These are phyloP conservation scores for Gaertneriomyces sp. DNA, from an alignment of 192 early-diverging fungal species.

Conservation along the genomic window DNA sequence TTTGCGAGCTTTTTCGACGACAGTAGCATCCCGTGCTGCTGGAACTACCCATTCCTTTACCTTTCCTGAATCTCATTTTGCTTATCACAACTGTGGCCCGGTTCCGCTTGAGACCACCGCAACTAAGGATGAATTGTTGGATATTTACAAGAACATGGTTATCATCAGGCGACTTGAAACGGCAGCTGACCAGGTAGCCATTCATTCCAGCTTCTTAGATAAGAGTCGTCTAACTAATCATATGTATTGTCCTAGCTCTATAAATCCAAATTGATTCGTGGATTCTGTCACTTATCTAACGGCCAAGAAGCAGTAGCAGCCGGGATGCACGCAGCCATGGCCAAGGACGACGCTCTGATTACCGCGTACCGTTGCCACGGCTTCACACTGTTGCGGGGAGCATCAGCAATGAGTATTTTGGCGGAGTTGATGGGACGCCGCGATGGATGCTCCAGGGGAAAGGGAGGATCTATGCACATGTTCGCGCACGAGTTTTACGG, in stretches of 20 bases:
- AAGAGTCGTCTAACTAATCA: too few species aligned
- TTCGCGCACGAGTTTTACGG: conserved; percentile 94
- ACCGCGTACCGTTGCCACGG: conserved; percentile 99
- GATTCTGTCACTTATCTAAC: conserved; percentile 98
- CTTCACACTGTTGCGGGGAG: conserved; percentile 85
- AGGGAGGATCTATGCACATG: conserved; percentile 99
- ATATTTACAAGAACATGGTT: conserved; percentile 86
- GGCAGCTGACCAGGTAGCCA: conserved; percentile 69
- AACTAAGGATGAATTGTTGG: conserved; percentile 69
- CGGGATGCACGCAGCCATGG: conserved; percentile 90
- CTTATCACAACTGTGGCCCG: conserved; percentile 76
- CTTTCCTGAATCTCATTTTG: conserved; percentile 71
- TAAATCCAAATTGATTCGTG: conserved; percentile 94
- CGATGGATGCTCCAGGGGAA: conserved; percentile 85
- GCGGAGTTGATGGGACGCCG: conserved; percentile 65
- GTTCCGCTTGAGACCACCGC: conserved; percentile 59
- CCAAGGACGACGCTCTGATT: conserved; percentile 85
- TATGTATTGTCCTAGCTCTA: conserved; percentile 58
- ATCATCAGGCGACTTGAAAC: conserved; percentile 88
- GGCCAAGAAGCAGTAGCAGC: conserved; percentile 93
- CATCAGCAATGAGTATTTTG: conserved; percentile 39
- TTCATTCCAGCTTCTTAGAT: too few species aligned
- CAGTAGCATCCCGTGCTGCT: not conserved
- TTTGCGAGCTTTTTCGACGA: conserved; percentile 12
- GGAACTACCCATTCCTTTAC: conserved; percentile 50